Conservation (phyloP, 805 yeast genomes). For the Maudiozyma pseudohumilis region DNA sequence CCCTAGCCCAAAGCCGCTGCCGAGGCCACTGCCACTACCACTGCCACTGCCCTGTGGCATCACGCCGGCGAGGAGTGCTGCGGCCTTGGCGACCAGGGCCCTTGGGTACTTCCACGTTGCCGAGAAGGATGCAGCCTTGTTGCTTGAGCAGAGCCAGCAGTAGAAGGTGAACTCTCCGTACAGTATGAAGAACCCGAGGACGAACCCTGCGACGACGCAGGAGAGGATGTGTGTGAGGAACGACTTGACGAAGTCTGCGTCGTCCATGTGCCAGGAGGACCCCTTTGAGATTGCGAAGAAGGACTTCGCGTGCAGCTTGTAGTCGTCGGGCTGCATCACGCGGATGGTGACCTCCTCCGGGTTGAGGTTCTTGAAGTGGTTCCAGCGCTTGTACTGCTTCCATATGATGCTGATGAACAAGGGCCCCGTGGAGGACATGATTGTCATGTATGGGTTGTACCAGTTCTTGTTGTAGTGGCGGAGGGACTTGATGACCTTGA, state of each 20-base stretch:
- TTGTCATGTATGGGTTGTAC: constrained; percentile 78
- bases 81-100: background rate
- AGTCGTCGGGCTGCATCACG: constrained; percentile 61
- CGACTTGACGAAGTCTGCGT: constrained; percentile 65
- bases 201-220: constrained; percentile 61
- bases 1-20: too few relatives aligned
- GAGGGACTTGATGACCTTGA: constrained; percentile 54
- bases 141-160: constrained; percentile 19
- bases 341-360: constrained; percentile 31
- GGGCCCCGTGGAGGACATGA: constrained; percentile 92
- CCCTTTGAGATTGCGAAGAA: constrained; percentile 71
- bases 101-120: constrained; percentile 14
- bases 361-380: constrained; percentile 27
- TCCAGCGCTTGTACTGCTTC: constrained; percentile 77
- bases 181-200: constrained; percentile 39
- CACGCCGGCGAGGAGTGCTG: background rate
- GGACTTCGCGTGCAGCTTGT: constrained; percentile 46
- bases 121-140: constrained; percentile 17
- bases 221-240: constrained; percentile 63
- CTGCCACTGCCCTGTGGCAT: background rate
- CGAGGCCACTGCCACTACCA: background rate
- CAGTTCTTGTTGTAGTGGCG: constrained; percentile 59
- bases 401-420: constrained; percentile 73
- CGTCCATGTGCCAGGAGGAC: constrained; percentile 86
- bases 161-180: constrained; percentile 38